A percentile compares a stretch with the other conserved stretches of the same genome.
These are phyloP conservation scores for Russula foetens DNA, from an alignment of 768 basidiomycete genomes.

Conservation along the genomic window DNA sequence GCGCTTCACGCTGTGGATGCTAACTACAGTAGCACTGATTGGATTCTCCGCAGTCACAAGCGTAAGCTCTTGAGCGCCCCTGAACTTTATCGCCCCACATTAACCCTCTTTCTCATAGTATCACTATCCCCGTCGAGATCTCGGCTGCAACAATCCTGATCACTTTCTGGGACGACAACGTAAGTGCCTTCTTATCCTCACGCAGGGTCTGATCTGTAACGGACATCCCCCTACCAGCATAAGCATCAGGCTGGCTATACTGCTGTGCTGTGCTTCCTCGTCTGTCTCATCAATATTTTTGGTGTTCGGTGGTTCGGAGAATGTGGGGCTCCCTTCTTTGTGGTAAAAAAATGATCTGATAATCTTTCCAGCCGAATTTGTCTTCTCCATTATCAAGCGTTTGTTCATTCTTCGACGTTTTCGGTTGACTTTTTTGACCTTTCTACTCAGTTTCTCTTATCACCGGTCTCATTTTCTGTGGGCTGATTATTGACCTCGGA, in stretches of 20 bases:
- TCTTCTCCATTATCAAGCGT: slow-evolving; percentile 62
- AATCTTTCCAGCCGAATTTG: slow-evolving; percentile 43
- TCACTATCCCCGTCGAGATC: slow-evolving; percentile 66
- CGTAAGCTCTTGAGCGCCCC: slow-evolving; percentile 14
- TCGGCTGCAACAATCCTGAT: slow-evolving; percentile 63
- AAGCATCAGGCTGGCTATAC: slow-evolving; percentile 50
- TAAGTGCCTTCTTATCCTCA: slow-evolving; percentile 24
- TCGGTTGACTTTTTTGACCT: slow-evolving; percentile 17
- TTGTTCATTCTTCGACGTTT: slow-evolving; percentile 18
- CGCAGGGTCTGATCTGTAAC: neutral
- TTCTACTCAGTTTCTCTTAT: slow-evolving; percentile 43
- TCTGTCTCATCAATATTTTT: slow-evolving; percentile 57
- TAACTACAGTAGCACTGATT: neutral
- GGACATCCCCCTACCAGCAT: slow-evolving; percentile 26
- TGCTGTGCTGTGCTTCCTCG: slow-evolving; percentile 47
- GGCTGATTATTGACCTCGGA: slow-evolving; percentile 69
- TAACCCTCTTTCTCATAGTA: slow-evolving; percentile 20
- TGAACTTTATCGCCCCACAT: neutral
- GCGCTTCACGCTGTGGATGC: slow-evolving; percentile 8
- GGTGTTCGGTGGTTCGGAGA: slow-evolving; percentile 70
- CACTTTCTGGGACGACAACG: slow-evolving; percentile 63
- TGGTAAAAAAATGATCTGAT: neutral
- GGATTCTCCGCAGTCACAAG: slow-evolving; percentile 25
- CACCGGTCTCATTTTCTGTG: slow-evolving; percentile 48
- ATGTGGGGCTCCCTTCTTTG: slow-evolving; percentile 20